Base-by-base conservation (phyloP, 2,329 filamentous ascomycete genomes). In the Huntiella moniliformis region DNA sequence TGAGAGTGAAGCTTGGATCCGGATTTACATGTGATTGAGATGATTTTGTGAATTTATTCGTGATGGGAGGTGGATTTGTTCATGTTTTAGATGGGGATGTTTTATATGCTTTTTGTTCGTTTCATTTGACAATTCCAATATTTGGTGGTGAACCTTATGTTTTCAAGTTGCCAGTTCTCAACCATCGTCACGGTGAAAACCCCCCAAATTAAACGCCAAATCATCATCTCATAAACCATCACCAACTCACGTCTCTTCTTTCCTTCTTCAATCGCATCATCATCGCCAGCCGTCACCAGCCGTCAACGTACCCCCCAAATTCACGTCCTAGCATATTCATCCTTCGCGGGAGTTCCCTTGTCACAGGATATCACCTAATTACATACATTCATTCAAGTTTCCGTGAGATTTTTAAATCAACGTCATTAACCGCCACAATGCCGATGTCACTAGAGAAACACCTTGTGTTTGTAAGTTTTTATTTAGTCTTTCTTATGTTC, bases 381-480 rank as follows among this genome's bases (percentile, higher is more conserved):
- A 4, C 35, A n/a, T 38, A n/a, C 35, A 15, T 17, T 4, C 35
- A n/a, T 38, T 38, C 35, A 15, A 38, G 13, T 15, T 17, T 12
- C 10, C 35, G 22, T 28, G 7, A 8, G 22, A 28, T 28, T 28
- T 28, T 28, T 10, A 28, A 3, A 28, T 28, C 10, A 8, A 28
- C 22, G 10, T 28, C 22, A 28, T 28, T 8, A 28, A 28, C 22
- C 22, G 44, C 51, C 54, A 56, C 51, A 51, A 78, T 78, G 74
- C 73, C 74, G 54, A 71, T 91, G 56, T 79, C 87, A 57, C 71
- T 91, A 44, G 83, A 91, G 65, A 81, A 77, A 59, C 83, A 88
- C 58, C 69, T 91, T 56, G 75, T 74, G 62, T 87, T 87, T 64
- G 83, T 91, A 74, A 61, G 79, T 54, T 48, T 5, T 8, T 31